A percentile compares a stretch with the other conserved stretches of the same genome.
These are phyloP conservation scores for Eucalyptus melliodora DNA, from an alignment of 345 rosid species.

Conservation along the genomic window DNA sequence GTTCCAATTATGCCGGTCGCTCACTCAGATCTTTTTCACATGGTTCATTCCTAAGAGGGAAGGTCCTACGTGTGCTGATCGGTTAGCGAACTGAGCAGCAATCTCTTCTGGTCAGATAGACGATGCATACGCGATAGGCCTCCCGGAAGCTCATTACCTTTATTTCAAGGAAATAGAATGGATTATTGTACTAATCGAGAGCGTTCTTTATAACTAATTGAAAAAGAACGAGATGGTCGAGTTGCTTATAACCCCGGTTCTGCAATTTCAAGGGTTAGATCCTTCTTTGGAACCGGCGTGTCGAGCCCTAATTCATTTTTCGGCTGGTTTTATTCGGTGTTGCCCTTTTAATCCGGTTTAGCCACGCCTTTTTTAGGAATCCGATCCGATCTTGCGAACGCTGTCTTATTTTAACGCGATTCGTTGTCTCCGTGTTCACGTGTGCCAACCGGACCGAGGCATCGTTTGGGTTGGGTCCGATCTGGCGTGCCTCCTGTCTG, in stretches of 20 bases:
- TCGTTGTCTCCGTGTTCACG: not conserved
- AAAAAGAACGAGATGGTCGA: not conserved
- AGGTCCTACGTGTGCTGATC: rapidly evolving
- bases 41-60: not conserved
- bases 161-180: not conserved
- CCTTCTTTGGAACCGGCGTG: not conserved
- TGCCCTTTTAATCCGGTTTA: not conserved
- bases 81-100: not conserved
- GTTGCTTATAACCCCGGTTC: not conserved
- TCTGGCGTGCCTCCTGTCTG: not conserved
- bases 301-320: not conserved
- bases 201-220: not conserved
- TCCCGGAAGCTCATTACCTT: not conserved
- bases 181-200: not conserved
- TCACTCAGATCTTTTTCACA: too few relatives aligned
- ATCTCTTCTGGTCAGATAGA: not conserved
- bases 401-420: not conserved
- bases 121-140: not conserved
- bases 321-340: not conserved
- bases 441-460: not conserved
- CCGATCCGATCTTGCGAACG: not conserved
- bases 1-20: not conserved
- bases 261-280: not conserved
- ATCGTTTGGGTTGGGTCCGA: not conserved
- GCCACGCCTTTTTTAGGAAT: not conserved